Conservation (phyloP, 202 grass and related monocot species). For the Schoenoplectus tabernaemontani region DNA sequence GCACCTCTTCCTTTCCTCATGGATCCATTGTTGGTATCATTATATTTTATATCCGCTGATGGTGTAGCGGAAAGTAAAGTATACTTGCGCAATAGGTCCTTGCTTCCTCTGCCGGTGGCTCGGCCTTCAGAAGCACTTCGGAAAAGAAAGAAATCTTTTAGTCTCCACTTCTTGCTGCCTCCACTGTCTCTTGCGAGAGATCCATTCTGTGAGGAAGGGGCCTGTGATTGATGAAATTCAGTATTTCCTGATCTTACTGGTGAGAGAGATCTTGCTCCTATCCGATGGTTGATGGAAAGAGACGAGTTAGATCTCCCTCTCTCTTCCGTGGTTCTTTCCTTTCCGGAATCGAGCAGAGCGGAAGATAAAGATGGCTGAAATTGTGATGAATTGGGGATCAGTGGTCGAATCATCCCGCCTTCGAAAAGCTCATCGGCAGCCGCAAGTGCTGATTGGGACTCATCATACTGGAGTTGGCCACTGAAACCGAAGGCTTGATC, state of each 20-base stretch:
- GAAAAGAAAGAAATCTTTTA: slow-evolving; percentile 90
- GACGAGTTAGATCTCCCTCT: slow-evolving; percentile 34
- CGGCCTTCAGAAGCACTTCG: slow-evolving; percentile 86
- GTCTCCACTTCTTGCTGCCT: slow-evolving; percentile 72
- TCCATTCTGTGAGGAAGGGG: slow-evolving; percentile 24
- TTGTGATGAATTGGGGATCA: slow-evolving; percentile 32
- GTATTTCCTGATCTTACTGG: slow-evolving; percentile 31
- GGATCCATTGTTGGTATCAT: slow-evolving; percentile 21
- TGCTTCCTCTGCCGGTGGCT: slow-evolving; percentile 47
- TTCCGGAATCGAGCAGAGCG: background rate
- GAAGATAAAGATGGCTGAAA: background rate
- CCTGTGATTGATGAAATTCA: slow-evolving; percentile 23
- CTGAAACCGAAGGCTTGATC: slow-evolving; percentile 61
- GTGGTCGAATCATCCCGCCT: slow-evolving; percentile 73
- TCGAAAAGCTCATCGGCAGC: slow-evolving; percentile 98
- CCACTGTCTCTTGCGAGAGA: slow-evolving; percentile 42
- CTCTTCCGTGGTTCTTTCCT: background rate
- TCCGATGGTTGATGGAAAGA: background rate
- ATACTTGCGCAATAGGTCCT: slow-evolving; percentile 70
- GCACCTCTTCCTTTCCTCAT: slow-evolving; percentile 32
- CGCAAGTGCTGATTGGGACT: slow-evolving; percentile 36
- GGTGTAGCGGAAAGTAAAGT: slow-evolving; percentile 35
- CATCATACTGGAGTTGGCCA: slow-evolving; percentile 25
- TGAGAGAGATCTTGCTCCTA: slow-evolving; percentile 57
- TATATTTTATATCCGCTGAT: background rate